These are phyloP conservation scores for Russula griseocarnosa DNA, from an alignment of 768 basidiomycete genomes.

Conservation along the genomic window DNA sequence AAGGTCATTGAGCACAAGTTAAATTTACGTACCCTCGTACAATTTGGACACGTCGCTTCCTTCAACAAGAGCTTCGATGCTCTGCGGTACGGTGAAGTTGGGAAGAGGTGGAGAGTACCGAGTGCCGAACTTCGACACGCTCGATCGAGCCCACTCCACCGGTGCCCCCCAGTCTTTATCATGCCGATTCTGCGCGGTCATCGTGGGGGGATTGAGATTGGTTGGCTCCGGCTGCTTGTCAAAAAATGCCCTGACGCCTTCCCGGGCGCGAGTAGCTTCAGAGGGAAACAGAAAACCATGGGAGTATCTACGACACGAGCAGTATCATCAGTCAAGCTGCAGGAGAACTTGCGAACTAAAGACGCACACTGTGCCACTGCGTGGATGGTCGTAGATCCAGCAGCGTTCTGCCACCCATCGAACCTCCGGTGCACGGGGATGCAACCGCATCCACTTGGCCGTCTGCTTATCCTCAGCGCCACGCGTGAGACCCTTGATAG, in stretches of 20 bases:
- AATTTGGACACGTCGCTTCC: conserved; percentile 79
- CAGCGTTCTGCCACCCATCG: conserved; percentile 91
- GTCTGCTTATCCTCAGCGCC: conserved; percentile 95
- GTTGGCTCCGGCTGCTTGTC: conserved; percentile 38
- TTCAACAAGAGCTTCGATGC: conserved; percentile 90
- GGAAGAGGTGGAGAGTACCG: conserved; percentile 67
- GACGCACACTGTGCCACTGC: conserved; percentile 85
- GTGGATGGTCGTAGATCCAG: conserved; percentile 98
- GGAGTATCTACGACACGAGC: conserved; percentile 57
- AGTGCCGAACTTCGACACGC: conserved; percentile 78
- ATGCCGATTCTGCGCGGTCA: conserved; percentile 28
- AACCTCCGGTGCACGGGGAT: conserved; percentile 73
- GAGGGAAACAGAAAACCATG: conserved; percentile 96
- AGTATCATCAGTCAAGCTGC: not conserved
- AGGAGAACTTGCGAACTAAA: not conserved
- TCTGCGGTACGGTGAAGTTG: conserved; percentile 61
- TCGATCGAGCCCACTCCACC: conserved; percentile 71
- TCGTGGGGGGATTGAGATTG: conserved; percentile 18
- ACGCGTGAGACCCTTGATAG: conserved; percentile 58
- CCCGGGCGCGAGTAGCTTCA: conserved; percentile 66
- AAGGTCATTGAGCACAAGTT: not conserved
- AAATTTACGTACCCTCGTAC: conserved; percentile 49
- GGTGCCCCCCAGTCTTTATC: conserved; percentile 41
- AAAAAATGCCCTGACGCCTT: conserved; percentile 50
- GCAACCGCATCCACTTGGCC: conserved; percentile 85